A percentile compares a stretch with the other conserved stretches of the same genome.
Conservation (phyloP, 345 rosid genomes). For the Gossypium turneri region DNA sequence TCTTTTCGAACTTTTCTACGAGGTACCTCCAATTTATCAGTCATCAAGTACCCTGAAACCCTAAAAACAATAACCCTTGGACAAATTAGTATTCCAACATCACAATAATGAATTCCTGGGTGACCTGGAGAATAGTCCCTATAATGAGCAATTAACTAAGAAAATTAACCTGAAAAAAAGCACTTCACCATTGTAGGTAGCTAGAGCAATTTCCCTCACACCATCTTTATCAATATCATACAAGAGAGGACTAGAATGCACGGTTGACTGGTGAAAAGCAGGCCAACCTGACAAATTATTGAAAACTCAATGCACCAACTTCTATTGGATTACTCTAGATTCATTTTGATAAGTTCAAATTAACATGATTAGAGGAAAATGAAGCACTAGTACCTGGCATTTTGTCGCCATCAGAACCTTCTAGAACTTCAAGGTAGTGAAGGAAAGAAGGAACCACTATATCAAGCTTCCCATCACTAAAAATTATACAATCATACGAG, state of each 20-base stretch:
- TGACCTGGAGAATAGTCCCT: neutral
- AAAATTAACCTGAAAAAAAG: conserved; percentile 77
- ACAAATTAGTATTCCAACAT: conserved; percentile 9
- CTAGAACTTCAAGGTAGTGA: conserved; percentile 97
- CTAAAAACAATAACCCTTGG: conserved; percentile 35
- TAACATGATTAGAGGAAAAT: neutral
- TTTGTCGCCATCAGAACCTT: conserved; percentile 99
- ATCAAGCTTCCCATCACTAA: conserved; percentile 98
- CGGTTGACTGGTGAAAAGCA: conserved; percentile 96
- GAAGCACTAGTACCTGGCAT: conserved; percentile 65
- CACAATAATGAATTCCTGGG: conserved; percentile 8
- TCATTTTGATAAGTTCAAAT: neutral
- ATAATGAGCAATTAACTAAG: neutral
- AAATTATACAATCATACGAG: neutral
- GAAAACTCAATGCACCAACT: neutral
- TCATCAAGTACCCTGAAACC: conserved; percentile 95
- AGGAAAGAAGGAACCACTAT: conserved; percentile 94
- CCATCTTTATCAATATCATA: conserved; percentile 98
- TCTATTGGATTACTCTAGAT: neutral
- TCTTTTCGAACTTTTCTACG: conserved; percentile 82
- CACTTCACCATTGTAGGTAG: conserved; percentile 95
- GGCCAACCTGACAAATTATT: conserved; percentile 82
- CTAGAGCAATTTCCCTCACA: conserved; percentile 89
- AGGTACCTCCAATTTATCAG: conserved; percentile 88
- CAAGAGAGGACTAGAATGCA: conserved; percentile 93